These are phyloP conservation scores for Tolypocladium album DNA, from an alignment of 2,329 filamentous ascomycete species.

Conservation along the genomic window DNA sequence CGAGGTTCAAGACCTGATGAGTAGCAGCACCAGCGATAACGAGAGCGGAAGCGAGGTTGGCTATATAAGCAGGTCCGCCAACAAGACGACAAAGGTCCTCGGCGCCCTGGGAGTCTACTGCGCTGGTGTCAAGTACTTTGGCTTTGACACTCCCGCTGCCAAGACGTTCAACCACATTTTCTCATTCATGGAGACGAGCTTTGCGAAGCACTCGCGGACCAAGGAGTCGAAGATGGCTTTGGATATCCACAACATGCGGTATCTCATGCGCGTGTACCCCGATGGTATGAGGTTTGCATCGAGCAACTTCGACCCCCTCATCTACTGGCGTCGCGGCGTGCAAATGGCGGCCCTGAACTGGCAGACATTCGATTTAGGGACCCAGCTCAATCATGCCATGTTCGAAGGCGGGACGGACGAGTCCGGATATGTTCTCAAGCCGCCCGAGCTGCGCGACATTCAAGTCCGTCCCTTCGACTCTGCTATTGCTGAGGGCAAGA, in stretches of 20 bases:
- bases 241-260: constrained; percentile 81
- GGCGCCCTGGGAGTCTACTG: constrained; percentile 77
- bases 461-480: constrained; percentile 43
- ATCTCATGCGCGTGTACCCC: constrained; percentile 91
- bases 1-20: constrained; percentile 41
- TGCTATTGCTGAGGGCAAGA: constrained; percentile 48
- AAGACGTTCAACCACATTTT: constrained; percentile 90
- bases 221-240: constrained; percentile 67
- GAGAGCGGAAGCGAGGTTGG: constrained; percentile 56
- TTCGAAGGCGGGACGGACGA: constrained; percentile 81
- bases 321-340: constrained; percentile 89
- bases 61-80: constrained; percentile 50
- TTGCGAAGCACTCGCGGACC: constrained; percentile 68
- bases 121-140: constrained; percentile 67
- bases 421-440: constrained; percentile 90
- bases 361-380: constrained; percentile 93
- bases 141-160: constrained; percentile 68
- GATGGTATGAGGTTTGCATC: constrained; percentile 72
- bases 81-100: constrained; percentile 76
- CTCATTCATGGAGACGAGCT: constrained; percentile 85
- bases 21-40: constrained; percentile 66
- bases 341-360: constrained; percentile 98
- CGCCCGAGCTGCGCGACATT: constrained; percentile 68
- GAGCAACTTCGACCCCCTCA: constrained; percentile 87
- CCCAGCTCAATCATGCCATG: constrained; percentile 97